Conservation (phyloP, 2,329 filamentous ascomycete genomes). For the Cytospora paraplurivora region DNA sequence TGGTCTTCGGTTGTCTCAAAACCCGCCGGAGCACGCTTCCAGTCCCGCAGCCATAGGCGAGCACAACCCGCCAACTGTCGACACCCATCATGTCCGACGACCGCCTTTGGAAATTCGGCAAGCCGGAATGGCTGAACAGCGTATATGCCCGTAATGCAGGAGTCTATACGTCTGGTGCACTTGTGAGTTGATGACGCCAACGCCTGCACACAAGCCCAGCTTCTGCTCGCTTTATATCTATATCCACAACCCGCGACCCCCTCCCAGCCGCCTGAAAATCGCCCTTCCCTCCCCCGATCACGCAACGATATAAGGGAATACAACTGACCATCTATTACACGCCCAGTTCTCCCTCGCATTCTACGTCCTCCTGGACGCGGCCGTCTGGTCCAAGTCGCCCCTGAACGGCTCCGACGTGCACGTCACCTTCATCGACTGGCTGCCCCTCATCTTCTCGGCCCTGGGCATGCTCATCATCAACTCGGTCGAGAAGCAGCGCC, state of each 20-base stretch:
- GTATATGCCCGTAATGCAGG: constrained; percentile 64
- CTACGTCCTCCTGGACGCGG: constrained; percentile 68
- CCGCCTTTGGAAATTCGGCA: constrained; percentile 67
- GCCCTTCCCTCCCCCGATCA: neutral
- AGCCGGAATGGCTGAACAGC: constrained; percentile 68
- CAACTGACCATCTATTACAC: constrained; percentile 21
- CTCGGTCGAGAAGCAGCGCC: constrained; percentile 66
- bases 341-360: constrained; percentile 67
- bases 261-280: neutral
- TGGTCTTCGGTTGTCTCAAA: neutral
- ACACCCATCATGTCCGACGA: constrained; percentile 63
- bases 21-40: neutral
- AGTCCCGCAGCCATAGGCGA: neutral
- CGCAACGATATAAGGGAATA: neutral
- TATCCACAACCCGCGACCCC: neutral
- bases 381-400: constrained; percentile 65
- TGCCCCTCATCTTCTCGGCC: constrained; percentile 66
- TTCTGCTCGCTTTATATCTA: neutral
- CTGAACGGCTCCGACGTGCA: constrained; percentile 63
- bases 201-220: neutral
- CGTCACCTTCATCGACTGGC: constrained; percentile 70
- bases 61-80: constrained; percentile 10
- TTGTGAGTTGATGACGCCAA: constrained; percentile 50
- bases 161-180: constrained; percentile 62
- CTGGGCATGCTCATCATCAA: constrained; percentile 74